Percentiles rank a stretch among this genome's conserved stretches.
Conservation (phyloP, 1,139 yeast genomes). For the Debaryomycetaceae sp. region DNA sequence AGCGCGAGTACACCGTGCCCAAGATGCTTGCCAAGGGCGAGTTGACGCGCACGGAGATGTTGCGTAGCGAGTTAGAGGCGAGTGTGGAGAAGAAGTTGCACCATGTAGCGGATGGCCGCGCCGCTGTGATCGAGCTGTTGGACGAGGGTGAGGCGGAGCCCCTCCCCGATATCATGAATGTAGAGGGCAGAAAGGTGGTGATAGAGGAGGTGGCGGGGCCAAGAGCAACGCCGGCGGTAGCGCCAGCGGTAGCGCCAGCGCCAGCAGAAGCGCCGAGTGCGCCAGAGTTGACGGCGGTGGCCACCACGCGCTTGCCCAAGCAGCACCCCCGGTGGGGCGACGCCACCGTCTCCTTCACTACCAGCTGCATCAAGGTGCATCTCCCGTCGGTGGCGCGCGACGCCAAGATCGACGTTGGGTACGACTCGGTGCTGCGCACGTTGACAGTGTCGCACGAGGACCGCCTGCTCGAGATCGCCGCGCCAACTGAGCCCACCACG, state of each 20-base stretch:
- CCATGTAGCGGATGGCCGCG: conserved; percentile 35
- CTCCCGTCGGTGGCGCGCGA: not conserved
- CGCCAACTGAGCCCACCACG: not conserved
- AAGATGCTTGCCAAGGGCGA: conserved; percentile 62
- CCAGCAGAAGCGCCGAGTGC: not conserved
- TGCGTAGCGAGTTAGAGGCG: conserved; percentile 26
- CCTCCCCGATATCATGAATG: conserved; percentile 18
- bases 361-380: conserved; percentile 1
- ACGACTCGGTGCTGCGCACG: not conserved
- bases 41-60: conserved; percentile 31
- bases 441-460: not conserved
- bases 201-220: conserved; percentile 34
- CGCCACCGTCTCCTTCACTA: no score
- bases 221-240: not conserved
- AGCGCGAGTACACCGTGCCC: conserved; percentile 48
- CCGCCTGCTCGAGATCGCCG: conserved; percentile 1
- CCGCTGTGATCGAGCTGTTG: conserved; percentile 39
- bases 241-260: no score
- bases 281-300: no score
- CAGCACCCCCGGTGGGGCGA: no score
- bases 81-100: conserved; percentile 28
- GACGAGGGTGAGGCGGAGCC: conserved; percentile 16
- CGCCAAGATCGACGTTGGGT: not conserved
- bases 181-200: conserved; percentile 20
- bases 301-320: no score